These are phyloP conservation scores for Leccinum olivaceopallidum DNA, from an alignment of 768 basidiomycete genomes.

Conservation along the genomic window DNA sequence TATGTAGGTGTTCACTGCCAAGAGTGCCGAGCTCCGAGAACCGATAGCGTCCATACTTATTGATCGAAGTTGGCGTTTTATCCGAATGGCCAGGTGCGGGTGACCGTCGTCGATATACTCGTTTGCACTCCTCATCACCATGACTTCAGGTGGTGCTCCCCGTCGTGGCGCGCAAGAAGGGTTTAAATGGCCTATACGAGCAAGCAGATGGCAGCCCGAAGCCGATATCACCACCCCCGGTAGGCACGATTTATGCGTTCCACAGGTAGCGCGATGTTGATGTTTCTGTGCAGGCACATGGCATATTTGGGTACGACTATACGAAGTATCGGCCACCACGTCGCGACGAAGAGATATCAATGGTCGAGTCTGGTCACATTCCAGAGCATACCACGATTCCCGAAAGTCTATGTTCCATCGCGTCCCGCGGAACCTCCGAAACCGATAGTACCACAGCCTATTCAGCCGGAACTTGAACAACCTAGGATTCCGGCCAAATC, in stretches of 20 bases:
- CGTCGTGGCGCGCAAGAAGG: constrained; percentile 81
- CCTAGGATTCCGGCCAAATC: constrained; percentile 29
- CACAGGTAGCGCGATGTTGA: constrained; percentile 1
- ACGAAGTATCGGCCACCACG: constrained; percentile 63
- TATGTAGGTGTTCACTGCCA: too few species aligned
- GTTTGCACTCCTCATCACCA: constrained; percentile 11
- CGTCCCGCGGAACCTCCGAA: constrained; percentile 3
- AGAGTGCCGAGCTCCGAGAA: too few species aligned
- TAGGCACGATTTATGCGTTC: constrained; percentile 32
- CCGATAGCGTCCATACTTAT: too few species aligned
- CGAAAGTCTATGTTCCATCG: constrained; percentile 4
- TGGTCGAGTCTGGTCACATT: constrained; percentile 65
- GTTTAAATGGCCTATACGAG: constrained; percentile 69
- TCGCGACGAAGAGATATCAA: constrained; percentile 48
- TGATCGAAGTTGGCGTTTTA: too few species aligned
- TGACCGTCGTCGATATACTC: neutral
- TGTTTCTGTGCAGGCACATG: constrained; percentile 57
- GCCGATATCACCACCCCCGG: constrained; percentile 41
- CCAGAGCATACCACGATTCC: constrained; percentile 28
- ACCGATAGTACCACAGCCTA: constrained; percentile 19
- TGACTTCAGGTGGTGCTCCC: constrained; percentile 71
- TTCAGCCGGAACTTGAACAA: constrained; percentile 19
- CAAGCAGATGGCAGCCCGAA: constrained; percentile 68
- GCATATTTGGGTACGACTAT: constrained; percentile 78
- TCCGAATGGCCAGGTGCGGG: too few species aligned